Conservation (phyloP, 768 basidiomycete genomes). For the Mycena latifolia region DNA sequence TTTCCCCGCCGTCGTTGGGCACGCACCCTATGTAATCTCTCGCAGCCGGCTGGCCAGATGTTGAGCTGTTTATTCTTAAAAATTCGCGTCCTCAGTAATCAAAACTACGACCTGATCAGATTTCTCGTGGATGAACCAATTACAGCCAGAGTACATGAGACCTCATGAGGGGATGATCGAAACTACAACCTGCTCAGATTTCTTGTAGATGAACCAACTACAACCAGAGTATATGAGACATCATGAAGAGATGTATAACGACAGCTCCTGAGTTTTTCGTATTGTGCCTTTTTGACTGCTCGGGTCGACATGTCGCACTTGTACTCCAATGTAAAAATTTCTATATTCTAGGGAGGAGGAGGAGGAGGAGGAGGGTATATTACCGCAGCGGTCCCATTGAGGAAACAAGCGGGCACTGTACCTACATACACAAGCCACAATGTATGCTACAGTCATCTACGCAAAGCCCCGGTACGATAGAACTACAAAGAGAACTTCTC, state of each 20-base stretch:
- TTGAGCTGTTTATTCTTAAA: constrained; percentile 51
- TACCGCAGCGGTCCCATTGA: no score
- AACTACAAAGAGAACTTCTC: no score
- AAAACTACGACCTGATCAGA: constrained; percentile 18
- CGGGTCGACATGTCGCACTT: background rate
- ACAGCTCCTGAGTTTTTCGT: no score
- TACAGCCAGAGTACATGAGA: constrained; percentile 34
- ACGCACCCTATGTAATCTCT: constrained; percentile 71
- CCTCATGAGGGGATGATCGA: constrained; percentile 21
- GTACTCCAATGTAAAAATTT: constrained; percentile 11
- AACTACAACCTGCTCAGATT: constrained; percentile 35
- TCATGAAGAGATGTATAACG: constrained; percentile 23
- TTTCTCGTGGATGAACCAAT: constrained; percentile 50
- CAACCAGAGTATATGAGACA: constrained; percentile 28
- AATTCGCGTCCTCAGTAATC: no score
- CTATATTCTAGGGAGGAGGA: no score
- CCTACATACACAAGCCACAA: no score
- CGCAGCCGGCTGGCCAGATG: constrained; percentile 65
- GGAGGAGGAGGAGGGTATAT: no score
- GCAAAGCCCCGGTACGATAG: no score
- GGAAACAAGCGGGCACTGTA: no score
- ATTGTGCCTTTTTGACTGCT: background rate
- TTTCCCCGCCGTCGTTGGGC: constrained; percentile 70
- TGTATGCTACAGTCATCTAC: no score
- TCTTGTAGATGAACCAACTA: constrained; percentile 47